phyloP scores from a whole-genome alignment of 148 eudicot genomes.

The Chenopodium quinoa region DNA sequence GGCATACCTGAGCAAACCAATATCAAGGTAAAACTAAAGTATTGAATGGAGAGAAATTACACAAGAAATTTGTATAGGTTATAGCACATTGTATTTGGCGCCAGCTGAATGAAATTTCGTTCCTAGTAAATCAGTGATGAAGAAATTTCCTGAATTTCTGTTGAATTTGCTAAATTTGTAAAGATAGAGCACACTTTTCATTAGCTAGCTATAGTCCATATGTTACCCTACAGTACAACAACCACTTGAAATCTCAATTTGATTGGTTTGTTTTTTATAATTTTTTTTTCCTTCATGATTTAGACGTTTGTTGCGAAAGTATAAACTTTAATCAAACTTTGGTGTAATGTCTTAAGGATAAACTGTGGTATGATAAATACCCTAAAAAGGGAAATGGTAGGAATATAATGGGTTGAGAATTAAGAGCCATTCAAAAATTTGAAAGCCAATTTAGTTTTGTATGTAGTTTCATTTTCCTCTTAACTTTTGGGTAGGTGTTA shows the following conservation, averaged over 20 bases:
- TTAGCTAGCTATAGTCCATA: background rate
- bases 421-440: constrained; percentile 12
- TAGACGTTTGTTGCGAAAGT: background rate
- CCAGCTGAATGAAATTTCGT: background rate
- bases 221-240: background rate
- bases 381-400: background rate
- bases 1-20: background rate
- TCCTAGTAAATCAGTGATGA: too few relatives aligned
- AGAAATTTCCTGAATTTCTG: background rate
- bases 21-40: background rate
- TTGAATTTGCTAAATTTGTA: background rate
- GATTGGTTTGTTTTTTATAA: background rate
- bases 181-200: background rate
- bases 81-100: background rate
- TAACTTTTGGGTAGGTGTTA: constrained; percentile 5
- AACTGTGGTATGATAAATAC: background rate
- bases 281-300: too few relatives aligned
- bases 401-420: background rate
- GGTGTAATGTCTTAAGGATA: background rate
- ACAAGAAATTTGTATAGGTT: background rate
- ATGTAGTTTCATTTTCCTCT: constrained; percentile 1
- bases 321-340: background rate
- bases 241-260: background rate
- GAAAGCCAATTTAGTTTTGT: constrained; percentile 27
- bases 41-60: too few relatives aligned